Evolutionary conservation across 2,329 filamentous ascomycete genomes (phyloP).

Genomic region (Neonectria sp.): DNA sequence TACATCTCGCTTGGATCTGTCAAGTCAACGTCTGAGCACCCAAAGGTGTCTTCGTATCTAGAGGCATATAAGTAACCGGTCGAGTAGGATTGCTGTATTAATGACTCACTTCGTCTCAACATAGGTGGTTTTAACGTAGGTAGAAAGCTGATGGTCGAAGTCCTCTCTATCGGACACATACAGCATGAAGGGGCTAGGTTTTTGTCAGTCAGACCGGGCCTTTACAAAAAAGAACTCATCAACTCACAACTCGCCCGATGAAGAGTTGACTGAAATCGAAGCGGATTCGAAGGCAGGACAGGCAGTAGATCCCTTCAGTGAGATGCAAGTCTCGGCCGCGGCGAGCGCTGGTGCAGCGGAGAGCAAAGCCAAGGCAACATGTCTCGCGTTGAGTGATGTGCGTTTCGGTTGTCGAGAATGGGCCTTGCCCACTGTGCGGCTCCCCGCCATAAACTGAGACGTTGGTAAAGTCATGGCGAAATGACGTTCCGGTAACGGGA

Average conservation of each 20-base stretch:
- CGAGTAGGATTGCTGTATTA: neutral
- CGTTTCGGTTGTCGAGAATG: slow-evolving; percentile 37
- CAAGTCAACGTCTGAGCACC: slow-evolving; percentile 83
- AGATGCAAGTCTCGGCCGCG: slow-evolving; percentile 70
- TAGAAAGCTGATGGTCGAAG: slow-evolving; percentile 82
- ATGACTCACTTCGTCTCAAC: slow-evolving; percentile 80
- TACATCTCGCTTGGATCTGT: slow-evolving; percentile 87
- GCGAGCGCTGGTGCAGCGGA: slow-evolving; percentile 48
- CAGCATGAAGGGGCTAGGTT: slow-evolving; percentile 83
- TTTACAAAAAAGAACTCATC: neutral
- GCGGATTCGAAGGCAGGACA: slow-evolving; percentile 82
- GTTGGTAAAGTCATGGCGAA: slow-evolving; percentile 21
- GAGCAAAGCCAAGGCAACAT: slow-evolving; percentile 45
- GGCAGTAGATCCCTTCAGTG: slow-evolving; percentile 76
- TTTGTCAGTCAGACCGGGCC: slow-evolving; percentile 33
- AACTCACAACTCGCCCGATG: slow-evolving; percentile 76
- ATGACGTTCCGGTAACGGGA: neutral
- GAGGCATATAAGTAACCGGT: slow-evolving; percentile 28
- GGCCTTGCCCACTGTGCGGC: slow-evolving; percentile 3
- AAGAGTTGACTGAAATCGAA: slow-evolving; percentile 77
- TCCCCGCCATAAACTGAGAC: slow-evolving; percentile 29
- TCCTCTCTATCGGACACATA: slow-evolving; percentile 82
- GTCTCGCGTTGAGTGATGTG: slow-evolving; percentile 37
- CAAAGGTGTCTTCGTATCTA: slow-evolving; percentile 87
- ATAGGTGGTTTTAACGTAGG: slow-evolving; percentile 83